A percentile compares a stretch with the other conserved stretches of the same genome.
Evolutionary conservation across 208 protist genomes (phyloP).

Genomic region (Trichomonas gallinae): DNA sequence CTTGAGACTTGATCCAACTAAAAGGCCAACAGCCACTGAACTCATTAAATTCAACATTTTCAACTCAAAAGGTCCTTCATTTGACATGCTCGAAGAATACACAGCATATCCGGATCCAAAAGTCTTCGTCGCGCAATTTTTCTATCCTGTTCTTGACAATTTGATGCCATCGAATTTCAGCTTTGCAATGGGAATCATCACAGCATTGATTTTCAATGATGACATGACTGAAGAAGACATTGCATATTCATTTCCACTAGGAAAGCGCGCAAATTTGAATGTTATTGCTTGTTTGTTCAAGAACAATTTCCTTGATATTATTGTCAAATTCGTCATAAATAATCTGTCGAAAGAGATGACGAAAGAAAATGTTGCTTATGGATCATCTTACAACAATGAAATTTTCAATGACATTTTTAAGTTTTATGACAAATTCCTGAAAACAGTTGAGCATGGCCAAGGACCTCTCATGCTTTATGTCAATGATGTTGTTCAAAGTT

Average conservation of each 20-base stretch:
- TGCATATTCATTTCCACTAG: background rate
- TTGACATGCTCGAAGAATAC: background rate
- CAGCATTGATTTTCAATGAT: background rate
- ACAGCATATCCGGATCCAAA: background rate
- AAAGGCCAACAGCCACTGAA: background rate
- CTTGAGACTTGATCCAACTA: background rate
- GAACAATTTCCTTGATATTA: background rate
- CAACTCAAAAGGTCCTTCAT: background rate
- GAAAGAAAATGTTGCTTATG: background rate
- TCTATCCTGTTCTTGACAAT: background rate
- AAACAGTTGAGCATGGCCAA: background rate
- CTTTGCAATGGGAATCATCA: background rate
- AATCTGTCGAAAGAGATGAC: background rate
- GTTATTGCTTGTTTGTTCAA: background rate
- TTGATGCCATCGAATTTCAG: background rate
- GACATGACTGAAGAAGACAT: background rate
- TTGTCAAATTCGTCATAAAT: background rate
- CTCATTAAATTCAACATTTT: background rate
- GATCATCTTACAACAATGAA: background rate
- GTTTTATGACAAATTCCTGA: background rate
- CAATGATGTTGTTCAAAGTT: background rate
- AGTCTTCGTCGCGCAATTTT: background rate
- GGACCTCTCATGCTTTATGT: background rate
- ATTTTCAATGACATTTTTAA: background rate
- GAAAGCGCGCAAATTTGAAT: background rate